Base-by-base conservation (phyloP, 192 early-diverging fungal genomes). In the Diversispora eburnea region DNA sequence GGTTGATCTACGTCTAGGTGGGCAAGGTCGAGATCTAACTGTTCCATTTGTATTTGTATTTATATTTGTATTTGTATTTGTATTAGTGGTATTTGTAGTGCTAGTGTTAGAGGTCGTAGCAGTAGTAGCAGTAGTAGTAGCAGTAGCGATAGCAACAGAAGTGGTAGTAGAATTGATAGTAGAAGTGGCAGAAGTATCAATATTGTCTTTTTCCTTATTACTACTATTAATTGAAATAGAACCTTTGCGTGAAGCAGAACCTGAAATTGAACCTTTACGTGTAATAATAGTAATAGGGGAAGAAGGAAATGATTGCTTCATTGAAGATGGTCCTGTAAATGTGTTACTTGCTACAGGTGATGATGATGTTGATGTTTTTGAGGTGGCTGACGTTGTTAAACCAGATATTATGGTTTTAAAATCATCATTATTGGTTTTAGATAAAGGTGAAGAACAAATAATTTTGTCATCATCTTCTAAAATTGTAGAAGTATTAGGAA, bases 1-100 rank as follows among this genome's bases (percentile, higher is more conserved):
- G 20, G 72, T 73, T 5, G 72, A 73, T 55, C 57, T 73, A 12
- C 72, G 46, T 48, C 54, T 71, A 22, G 69, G 33, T 25, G 69
- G 69, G 47, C 19, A 71, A 46, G 69, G 56, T 56, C 51, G 61
- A 45, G 61, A 17, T 63, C 17, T 62, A 62, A 9, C 20, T 39
- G 39, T 45, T 56, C 39, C 17, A 45, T 64, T 64, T 3, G 20
- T 10, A 5, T 10, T 51, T 22, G 64, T 12, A 15, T 9, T 5
- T 20, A 48, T 5, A 48, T 9, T 4, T 46, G 48, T 8, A 51
- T 10, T 15, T 20, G 47, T 58, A 25, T 42, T 42, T 41, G 20
- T 39, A 56, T 57, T 43, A 45, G 7, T n/a, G 51, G 20, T 12
- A 48, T 5, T 13, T 33, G 43, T 13, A 6, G 22, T 43, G 17